Evolutionary conservation across 768 basidiomycete species (phyloP), one percentile per base, ranked within the genome.

Genomic region (Naganishia onofrii): DNA sequence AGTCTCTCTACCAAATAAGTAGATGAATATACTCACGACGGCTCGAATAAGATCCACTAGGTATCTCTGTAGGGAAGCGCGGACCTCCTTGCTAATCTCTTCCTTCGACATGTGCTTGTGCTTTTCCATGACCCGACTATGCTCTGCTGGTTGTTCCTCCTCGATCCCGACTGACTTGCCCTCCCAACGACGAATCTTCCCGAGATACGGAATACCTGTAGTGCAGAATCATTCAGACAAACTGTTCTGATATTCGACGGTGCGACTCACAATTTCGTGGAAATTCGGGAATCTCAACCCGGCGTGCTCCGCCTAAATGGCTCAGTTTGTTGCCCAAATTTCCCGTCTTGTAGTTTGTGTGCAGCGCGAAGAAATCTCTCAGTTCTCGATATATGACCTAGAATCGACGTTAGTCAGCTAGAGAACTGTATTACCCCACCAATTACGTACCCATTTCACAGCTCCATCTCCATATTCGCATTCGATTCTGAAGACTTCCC

Each of bases 401-500:
- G 10, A 51, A 31, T 12, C 13, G 23, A 19, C 36, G 17, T 42
- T 6, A 34, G 23, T 63, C 38, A 63, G 60, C 38, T 23, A n/a
- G 29, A n/a, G 23, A 17, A 44, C 48, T n/a, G n/a, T n/a, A n/a
- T n/a, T n/a, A n/a, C n/a, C n/a, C n/a, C n/a, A n/a, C n/a, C n/a
- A n/a, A n/a, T n/a, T 10, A 92, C 79, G 85, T 32, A 96, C 94
- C 95, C 96, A 99, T 79, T 83, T 93, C 84, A 77, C 88, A 15
- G 89, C 88, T 26, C 92, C 92, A 73, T 95, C 93, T 0, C 92
- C 95, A 79, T 99, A 98, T 80, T 96, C 91, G 78, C 93, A 97
- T 80, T 84, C 78, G 34, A 81, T 69, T 70, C 80, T 76, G 72
- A 82, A 82, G 68, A 82, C 79, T 48, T 80, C 80, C 44, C 77